phyloP scores from a whole-genome alignment of 345 rosid species.

The Carallia pectinifolia region DNA sequence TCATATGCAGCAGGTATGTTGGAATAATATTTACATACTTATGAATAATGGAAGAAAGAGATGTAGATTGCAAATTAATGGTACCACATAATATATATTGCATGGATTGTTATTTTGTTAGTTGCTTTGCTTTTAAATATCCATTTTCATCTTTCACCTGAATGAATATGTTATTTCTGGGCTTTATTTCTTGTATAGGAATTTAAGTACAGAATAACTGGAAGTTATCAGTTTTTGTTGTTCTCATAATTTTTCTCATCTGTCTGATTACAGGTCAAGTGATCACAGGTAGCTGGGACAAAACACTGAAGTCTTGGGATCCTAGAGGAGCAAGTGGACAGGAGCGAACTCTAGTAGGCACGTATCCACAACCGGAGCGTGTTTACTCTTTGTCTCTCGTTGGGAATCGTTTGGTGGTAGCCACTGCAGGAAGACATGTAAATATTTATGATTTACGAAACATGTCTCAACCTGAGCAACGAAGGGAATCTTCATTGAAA shows the following conservation, averaged over 20 bases:
- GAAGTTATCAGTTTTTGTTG: not conserved
- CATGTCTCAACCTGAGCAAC: constrained; percentile 97
- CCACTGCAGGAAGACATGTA: constrained; percentile 94
- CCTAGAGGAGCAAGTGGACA: constrained; percentile 95
- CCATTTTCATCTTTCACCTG: not conserved
- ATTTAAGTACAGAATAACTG: not conserved
- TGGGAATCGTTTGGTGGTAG: constrained; percentile 89
- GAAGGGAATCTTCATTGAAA: constrained; percentile 89
- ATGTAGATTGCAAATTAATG: too few relatives aligned
- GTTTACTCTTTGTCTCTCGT: constrained; percentile 90
- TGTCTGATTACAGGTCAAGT: constrained; percentile 66
- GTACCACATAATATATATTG: too few relatives aligned
- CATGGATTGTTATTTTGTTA: not conserved
- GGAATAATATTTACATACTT: constrained; percentile 2
- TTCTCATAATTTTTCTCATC: constrained; percentile 1
- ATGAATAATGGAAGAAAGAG: too few relatives aligned
- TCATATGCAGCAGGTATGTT: constrained; percentile 89
- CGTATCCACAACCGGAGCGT: constrained; percentile 89
- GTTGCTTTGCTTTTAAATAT: not conserved
- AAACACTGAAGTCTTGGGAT: constrained; percentile 91
- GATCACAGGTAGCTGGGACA: constrained; percentile 96
- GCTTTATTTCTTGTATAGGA: not conserved
- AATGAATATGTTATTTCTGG: not conserved
- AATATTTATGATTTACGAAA: constrained; percentile 88
- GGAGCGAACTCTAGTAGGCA: constrained; percentile 77